phyloP scores from a whole-genome alignment of 352 stramenopile species.

The Phytophthora chlamydospora region DNA sequence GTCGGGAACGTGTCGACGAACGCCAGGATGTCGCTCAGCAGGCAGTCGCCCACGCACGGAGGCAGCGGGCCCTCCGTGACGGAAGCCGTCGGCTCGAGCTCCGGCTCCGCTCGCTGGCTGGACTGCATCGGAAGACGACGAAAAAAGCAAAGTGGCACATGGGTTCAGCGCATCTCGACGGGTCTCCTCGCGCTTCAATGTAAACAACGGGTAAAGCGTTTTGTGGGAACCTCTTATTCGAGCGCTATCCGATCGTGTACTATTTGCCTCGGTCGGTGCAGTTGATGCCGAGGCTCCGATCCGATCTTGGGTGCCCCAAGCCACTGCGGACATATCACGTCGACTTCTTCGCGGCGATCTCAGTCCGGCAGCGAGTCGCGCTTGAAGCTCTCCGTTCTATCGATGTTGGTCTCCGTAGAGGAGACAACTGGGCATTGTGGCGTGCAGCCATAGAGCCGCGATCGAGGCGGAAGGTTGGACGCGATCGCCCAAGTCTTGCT shows the following conservation, averaged over 20 bases:
- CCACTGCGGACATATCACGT: no score
- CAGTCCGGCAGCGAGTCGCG: no score
- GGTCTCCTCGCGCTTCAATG: background rate
- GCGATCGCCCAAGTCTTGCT: no score
- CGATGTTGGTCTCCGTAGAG: no score
- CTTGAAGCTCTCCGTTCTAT: no score
- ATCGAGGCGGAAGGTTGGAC: conserved; percentile 3
- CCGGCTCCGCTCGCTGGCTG: background rate
- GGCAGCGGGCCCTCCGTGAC: background rate
- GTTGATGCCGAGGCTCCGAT: no score
- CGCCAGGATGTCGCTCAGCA: conserved; percentile 23
- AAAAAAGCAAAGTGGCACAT: conserved; percentile 21
- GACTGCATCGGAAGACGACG: conserved; percentile 10
- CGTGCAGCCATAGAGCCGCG: conserved; percentile 1
- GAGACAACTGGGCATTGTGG: background rate
- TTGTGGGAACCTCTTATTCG: background rate
- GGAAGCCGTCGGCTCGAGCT: conserved; percentile 9
- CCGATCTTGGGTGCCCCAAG: no score
- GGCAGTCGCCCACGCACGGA: conserved; percentile 2
- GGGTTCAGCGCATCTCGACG: conserved; percentile 5
- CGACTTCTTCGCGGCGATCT: no score
- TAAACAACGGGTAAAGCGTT: background rate
- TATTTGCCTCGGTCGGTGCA: no score
- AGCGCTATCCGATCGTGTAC: no score
- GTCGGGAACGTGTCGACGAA: conserved; percentile 37